Percentiles rank a stretch among this genome's conserved stretches.
Conservation (phyloP, 495 filamentous ascomycete species). For the Penicillium daleae region DNA sequence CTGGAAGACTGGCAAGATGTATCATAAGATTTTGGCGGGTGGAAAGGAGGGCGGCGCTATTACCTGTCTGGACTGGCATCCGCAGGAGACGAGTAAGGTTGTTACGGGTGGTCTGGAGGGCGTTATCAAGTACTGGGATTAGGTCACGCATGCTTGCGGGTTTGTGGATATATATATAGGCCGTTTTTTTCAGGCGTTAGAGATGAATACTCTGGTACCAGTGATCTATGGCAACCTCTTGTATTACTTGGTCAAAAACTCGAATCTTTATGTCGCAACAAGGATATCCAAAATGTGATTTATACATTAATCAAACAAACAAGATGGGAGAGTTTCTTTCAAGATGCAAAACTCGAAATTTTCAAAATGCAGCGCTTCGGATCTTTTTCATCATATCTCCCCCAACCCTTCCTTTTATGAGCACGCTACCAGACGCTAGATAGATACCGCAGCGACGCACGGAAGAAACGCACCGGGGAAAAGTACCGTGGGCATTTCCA, state of each 20-base stretch:
- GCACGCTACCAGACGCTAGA: neutral
- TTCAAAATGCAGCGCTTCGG: neutral
- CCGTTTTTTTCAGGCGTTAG: conserved; percentile 13
- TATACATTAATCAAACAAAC: neutral
- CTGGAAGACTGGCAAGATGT: conserved; percentile 99
- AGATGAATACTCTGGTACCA: neutral
- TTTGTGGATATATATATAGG: conserved; percentile 22
- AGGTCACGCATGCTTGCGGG: conserved; percentile 15
- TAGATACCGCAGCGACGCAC: neutral
- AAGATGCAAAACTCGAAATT: neutral
- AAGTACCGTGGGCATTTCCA: conserved; percentile 38
- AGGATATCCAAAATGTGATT: neutral
- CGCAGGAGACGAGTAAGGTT: conserved; percentile 92
- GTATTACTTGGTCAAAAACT: neutral
- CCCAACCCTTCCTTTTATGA: neutral
- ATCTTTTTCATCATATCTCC: neutral
- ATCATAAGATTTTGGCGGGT: conserved; percentile 85
- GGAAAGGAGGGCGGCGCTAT: conserved; percentile 66
- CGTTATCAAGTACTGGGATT: conserved; percentile 95
- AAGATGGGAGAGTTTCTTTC: conserved; percentile 4
- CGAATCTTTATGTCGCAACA: conserved; percentile 4
- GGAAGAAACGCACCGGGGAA: conserved; percentile 18
- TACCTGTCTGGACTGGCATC: conserved; percentile 87
- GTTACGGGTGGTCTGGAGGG: conserved; percentile 90
- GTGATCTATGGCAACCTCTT: neutral